Evolutionary conservation across 2,329 filamentous ascomycete genomes (phyloP), one percentile per base, ranked within the genome.

Genomic region (Chaetomiaceae sp.): DNA sequence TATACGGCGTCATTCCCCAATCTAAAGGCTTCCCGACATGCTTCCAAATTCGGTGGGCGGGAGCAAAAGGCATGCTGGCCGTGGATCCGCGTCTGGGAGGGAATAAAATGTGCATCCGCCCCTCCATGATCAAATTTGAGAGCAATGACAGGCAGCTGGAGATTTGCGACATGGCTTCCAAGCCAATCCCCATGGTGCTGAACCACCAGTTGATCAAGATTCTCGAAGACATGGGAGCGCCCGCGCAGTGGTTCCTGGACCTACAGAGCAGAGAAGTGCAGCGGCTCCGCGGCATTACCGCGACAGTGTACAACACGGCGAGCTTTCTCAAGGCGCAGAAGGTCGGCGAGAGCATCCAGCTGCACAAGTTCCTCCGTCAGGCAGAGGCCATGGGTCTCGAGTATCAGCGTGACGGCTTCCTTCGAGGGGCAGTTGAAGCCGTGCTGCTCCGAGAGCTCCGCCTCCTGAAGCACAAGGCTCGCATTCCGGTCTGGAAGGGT

Each of bases 151-250:
- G 61, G 2, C 74, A 83, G 41, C 69, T 91, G 1, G 86, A 84
- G 49, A 86, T 89, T 36, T 90, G 85, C 58, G 84, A 84, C 38
- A 74, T 79, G 34, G 81, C 80, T 0, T 79, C 78, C 30, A 79
- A 74, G 41, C 82, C 86, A 0, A 72, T 91, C 6, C 77, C 77
- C 0, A 71, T 90, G 54, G 78, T 81, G 15, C 73, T 94, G 1
- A 94, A 94, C 58, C 80, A 84, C 1, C 86, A 87, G 54, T 72
- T 90, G 50, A 88, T 94, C 66, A 94, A 94, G 61, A 88, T 94
- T 5, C 63, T 95, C 1, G 88, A 95, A 58, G 88, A 94, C 54
- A 80, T 91, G 62, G 74, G 75, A 0, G 79, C 85, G 0, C 60
- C 70, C 0, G 58, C 67, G 1, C 46, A 64, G 0, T 83, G 77